Percentiles rank a stretch among this genome's conserved stretches.
phyloP scores from a whole-genome alignment of 352 stramenopile genomes.

The Phytophthora citricola region DNA sequence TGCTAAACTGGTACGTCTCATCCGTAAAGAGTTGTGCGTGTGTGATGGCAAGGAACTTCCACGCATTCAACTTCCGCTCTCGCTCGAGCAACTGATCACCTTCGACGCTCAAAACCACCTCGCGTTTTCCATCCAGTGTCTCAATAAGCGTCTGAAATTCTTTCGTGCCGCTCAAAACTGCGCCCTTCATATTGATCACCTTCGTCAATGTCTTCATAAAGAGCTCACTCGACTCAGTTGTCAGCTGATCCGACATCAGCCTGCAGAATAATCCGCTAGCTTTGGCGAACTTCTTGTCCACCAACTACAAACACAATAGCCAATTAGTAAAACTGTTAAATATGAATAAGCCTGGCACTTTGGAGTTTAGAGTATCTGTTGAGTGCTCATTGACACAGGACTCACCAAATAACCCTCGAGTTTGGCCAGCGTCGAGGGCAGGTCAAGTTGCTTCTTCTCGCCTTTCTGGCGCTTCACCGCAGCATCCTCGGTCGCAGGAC shows the following conservation, averaged over 20 bases:
- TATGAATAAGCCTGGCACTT: too few relatives aligned
- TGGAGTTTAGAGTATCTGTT: too few relatives aligned
- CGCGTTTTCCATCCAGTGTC: slow-evolving; percentile 44
- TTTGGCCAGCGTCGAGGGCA: slow-evolving; percentile 53
- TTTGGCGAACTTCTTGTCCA: slow-evolving; percentile 83
- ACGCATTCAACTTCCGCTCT: slow-evolving; percentile 43
- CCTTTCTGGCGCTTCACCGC: slow-evolving; percentile 35
- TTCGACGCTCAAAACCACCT: slow-evolving; percentile 29
- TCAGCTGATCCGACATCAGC: slow-evolving; percentile 56
- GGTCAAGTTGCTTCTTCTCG: slow-evolving; percentile 43
- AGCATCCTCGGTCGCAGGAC: not conserved
- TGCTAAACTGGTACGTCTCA: slow-evolving; percentile 84
- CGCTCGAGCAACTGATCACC: slow-evolving; percentile 3
- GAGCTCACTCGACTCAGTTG: slow-evolving; percentile 36
- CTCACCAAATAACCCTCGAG: slow-evolving; percentile 75
- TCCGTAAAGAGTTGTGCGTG: slow-evolving; percentile 80
- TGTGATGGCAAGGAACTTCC: slow-evolving; percentile 65
- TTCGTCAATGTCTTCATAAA: slow-evolving; percentile 58
- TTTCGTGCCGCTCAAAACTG: slow-evolving; percentile 52
- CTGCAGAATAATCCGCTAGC: slow-evolving; percentile 62
- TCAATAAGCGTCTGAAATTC: slow-evolving; percentile 64
- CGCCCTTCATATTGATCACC: slow-evolving; percentile 51
- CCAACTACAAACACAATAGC: slow-evolving; percentile 35
- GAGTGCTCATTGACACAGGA: not conserved
- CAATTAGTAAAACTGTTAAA: too few relatives aligned